These are phyloP conservation scores for Metschnikowia rubicola DNA, from an alignment of 805 yeast genomes.

Conservation along the genomic window DNA sequence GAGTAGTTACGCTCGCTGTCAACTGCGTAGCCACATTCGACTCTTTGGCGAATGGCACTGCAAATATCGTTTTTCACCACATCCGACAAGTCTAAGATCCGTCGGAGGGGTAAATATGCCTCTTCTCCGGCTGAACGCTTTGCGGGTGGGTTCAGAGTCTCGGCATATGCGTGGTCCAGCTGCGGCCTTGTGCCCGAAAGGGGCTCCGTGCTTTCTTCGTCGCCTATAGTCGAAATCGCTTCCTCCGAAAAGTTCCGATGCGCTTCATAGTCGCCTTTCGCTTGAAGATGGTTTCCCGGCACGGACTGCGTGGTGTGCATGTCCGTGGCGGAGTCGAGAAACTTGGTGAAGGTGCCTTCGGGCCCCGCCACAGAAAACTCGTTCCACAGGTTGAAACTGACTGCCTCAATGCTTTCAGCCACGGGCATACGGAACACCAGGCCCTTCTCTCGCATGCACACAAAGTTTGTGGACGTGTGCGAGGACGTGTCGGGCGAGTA, in stretches of 20 bases:
- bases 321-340: slow-evolving; percentile 23
- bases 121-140: slow-evolving; percentile 13
- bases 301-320: slow-evolving; percentile 1
- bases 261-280: background rate
- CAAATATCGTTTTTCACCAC: slow-evolving; percentile 73
- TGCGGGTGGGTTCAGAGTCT: no score
- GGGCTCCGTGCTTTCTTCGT: slow-evolving; percentile 22
- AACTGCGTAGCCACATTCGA: slow-evolving; percentile 66
- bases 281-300: background rate
- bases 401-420: slow-evolving; percentile 57
- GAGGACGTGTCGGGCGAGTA: slow-evolving; percentile 57
- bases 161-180: background rate
- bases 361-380: slow-evolving; percentile 61
- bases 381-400: slow-evolving; percentile 66
- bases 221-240: slow-evolving; percentile 30
- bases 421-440: slow-evolving; percentile 78
- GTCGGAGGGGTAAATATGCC: slow-evolving; percentile 28
- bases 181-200: slow-evolving; percentile 3
- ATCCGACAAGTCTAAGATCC: slow-evolving; percentile 31
- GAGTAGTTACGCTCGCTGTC: slow-evolving; percentile 63
- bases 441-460: slow-evolving; percentile 91
- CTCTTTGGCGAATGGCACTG: slow-evolving; percentile 66
- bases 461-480: slow-evolving; percentile 57
- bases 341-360: slow-evolving; percentile 48
- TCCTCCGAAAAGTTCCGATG: slow-evolving; percentile 21